These are phyloP conservation scores for Neofusicoccum parvum DNA, from an alignment of 2,329 filamentous ascomycete genomes.

Conservation along the genomic window DNA sequence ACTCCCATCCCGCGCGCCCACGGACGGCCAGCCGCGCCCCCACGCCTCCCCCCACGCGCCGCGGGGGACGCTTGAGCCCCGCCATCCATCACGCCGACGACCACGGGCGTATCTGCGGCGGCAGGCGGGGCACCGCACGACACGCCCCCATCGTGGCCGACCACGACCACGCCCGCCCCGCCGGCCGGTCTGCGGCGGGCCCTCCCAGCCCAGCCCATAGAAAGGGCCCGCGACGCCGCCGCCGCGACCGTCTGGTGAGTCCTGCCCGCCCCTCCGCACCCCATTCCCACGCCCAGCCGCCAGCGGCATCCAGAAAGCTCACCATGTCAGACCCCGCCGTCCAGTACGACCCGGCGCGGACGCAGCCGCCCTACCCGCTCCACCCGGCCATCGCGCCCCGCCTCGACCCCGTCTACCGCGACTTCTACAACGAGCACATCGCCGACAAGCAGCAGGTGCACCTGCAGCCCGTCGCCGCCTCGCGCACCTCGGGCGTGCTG, in stretches of 20 bases:
- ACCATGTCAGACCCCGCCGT: background rate
- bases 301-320: background rate
- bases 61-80: background rate
- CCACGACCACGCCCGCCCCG: background rate
- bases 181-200: too few species aligned
- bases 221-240: too few species aligned
- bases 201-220: too few species aligned
- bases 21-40: slow-evolving; percentile 34
- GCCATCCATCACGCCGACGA: background rate
- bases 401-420: slow-evolving; percentile 44
- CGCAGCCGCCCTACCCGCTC: slow-evolving; percentile 15
- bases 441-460: slow-evolving; percentile 16
- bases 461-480: slow-evolving; percentile 37
- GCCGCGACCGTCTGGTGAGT: too few species aligned
- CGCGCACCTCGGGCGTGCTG: slow-evolving; percentile 28
- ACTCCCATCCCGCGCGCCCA: slow-evolving; percentile 14
- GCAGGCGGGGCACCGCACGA: background rate
- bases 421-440: slow-evolving; percentile 41
- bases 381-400: slow-evolving; percentile 27
- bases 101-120: too few species aligned
- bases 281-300: background rate
- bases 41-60: slow-evolving; percentile 25
- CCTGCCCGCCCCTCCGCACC: background rate
- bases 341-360: background rate
- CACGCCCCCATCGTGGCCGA: background rate